Evolutionary conservation across 1,139 yeast species (phyloP), one percentile per base, ranked within the genome.

Genomic region (Sugiyamaella pinicola): DNA sequence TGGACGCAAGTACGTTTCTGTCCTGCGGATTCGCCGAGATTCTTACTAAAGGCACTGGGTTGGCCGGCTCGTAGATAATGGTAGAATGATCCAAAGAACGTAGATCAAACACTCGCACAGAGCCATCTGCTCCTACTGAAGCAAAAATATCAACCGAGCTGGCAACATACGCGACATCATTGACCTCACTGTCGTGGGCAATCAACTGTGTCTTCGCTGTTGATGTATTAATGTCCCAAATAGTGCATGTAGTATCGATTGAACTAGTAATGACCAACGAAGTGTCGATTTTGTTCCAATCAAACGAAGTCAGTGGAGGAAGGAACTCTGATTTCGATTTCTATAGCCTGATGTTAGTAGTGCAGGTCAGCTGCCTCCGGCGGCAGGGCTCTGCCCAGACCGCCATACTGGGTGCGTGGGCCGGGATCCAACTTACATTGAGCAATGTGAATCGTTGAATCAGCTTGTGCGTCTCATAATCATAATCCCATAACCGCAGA

Each of bases 171-270:
- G 87, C 81, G 19, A 91, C 98, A 68, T 93, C 99, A 68, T 84
- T 89, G 3, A 93, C 99, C 69, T 91, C 98, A 55, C 86, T 83
- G 67, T 93, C 99, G 69, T 93, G 99, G 0, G 99, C 99, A 61
- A 93, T 93, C 49, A 93, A 75, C 71, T 93, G 98, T 1, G 99
- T 91, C 65, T 86, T 87, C 18, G 96, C 96, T 24, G 80, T 76
- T n/a, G 87, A 88, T 8, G 82, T 76, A 29, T 74, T 76, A 41
- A 89, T 72, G 69, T 93, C 98, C 98, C 99, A 93, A 2, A 90
- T 84, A 0, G 98, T 91, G 70, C 99, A 93, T 0, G 99, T 93
- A 0, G 99, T 93, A 70, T 93, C 99, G 9, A 93, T 89, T 28
- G 95, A 84, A 56, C 95, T 83, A 1, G 97, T 89, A 44, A 93